phyloP scores from a whole-genome alignment of 2,329 filamentous ascomycete genomes.

The Magnaporthiopsis incrustans region DNA sequence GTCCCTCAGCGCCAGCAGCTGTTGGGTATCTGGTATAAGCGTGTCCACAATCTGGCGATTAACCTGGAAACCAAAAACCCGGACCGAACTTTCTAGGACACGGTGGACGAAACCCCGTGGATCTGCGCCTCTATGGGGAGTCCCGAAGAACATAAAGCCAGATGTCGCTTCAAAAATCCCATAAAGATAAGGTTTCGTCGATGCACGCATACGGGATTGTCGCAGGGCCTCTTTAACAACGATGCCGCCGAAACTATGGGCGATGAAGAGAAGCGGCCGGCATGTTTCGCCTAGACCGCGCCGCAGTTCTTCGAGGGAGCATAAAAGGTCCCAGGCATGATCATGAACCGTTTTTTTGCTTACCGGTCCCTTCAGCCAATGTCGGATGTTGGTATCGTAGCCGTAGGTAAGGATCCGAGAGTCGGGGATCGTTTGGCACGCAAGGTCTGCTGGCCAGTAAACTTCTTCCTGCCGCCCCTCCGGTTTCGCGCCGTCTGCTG shows the following conservation, averaged over 20 bases:
- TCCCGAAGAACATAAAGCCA: conserved; percentile 26
- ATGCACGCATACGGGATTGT: conserved; percentile 10
- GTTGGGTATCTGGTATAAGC: conserved; percentile 25
- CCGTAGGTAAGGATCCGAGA: conserved; percentile 18
- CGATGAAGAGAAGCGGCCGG: conserved; percentile 22
- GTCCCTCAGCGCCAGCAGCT: conserved; percentile 22
- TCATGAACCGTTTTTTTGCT: conserved; percentile 23
- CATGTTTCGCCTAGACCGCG: conserved; percentile 9
- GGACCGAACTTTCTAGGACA: conserved; percentile 10
- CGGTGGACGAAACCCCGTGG: conserved; percentile 16
- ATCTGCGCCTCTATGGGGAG: conserved; percentile 22
- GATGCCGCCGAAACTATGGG: conserved; percentile 26
- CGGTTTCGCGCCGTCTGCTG: background rate
- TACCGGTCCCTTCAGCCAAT: conserved; percentile 13
- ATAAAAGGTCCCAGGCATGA: conserved; percentile 25
- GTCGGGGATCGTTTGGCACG: background rate
- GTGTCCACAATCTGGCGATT: conserved; percentile 26
- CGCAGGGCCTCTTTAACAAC: conserved; percentile 21
- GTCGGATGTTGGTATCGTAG: conserved; percentile 21
- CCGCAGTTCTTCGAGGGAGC: conserved; percentile 22
- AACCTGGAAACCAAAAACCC: conserved; percentile 15
- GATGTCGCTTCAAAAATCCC: conserved; percentile 16
- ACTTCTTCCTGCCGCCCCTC: background rate
- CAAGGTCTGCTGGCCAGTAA: background rate
- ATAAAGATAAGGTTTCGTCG: conserved; percentile 9